These are phyloP conservation scores for Thelonectria olida DNA, from an alignment of 2,329 filamentous ascomycete species.

Conservation along the genomic window DNA sequence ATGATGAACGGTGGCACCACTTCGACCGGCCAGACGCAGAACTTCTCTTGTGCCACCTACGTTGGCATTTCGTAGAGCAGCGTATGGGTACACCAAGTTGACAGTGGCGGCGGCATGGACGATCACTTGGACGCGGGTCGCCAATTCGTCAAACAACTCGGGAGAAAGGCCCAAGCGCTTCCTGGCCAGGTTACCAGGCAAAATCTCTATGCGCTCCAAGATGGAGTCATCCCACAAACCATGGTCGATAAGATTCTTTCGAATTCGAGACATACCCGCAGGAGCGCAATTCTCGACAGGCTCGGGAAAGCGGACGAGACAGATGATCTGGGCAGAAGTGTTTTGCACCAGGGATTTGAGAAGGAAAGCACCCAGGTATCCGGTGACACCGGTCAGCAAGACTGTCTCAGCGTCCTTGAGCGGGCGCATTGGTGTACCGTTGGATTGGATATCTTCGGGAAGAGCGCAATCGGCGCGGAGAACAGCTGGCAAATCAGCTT, in stretches of 20 bases:
- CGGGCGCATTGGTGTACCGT: conserved; percentile 61
- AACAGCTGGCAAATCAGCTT: conserved; percentile 77
- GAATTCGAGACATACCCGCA: conserved; percentile 75
- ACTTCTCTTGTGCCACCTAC: conserved; percentile 83
- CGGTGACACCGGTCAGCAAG: conserved; percentile 78
- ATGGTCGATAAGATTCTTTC: conserved; percentile 79
- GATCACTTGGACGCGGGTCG: conserved; percentile 74
- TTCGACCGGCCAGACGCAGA: conserved; percentile 72
- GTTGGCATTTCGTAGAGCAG: conserved; percentile 77
- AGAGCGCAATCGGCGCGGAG: conserved; percentile 73
- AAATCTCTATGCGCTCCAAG: conserved; percentile 79
- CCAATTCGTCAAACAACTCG: conserved; percentile 72
- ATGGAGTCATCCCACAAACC: conserved; percentile 81
- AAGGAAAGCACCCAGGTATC: conserved; percentile 80
- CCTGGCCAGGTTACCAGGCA: conserved; percentile 77
- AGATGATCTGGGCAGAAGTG: conserved; percentile 75
- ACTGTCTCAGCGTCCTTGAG: conserved; percentile 74
- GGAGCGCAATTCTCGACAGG: conserved; percentile 71
- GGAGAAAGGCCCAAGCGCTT: conserved; percentile 74
- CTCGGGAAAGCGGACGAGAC: conserved; percentile 77
- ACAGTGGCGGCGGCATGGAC: conserved; percentile 82
- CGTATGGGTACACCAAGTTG: conserved; percentile 84
- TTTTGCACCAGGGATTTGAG: conserved; percentile 73
- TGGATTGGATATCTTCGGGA: conserved; percentile 73
- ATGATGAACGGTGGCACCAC: conserved; percentile 78